phyloP scores from a whole-genome alignment of 225 moss, liverwort and hornwort species.

The Straminergon stramineum region DNA sequence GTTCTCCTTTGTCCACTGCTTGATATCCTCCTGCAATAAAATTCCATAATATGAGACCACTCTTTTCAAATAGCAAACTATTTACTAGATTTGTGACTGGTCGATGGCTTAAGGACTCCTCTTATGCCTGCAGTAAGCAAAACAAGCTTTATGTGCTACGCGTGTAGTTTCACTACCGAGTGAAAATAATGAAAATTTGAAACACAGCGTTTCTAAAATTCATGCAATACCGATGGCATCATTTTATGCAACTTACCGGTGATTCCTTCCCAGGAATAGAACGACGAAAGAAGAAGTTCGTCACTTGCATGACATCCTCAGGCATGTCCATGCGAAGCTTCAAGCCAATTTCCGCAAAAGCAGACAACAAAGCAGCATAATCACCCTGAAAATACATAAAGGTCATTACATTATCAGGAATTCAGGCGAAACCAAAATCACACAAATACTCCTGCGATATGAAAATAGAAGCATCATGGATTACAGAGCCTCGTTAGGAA shows the following conservation, averaged over 20 bases:
- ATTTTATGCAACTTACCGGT: conserved; percentile 33
- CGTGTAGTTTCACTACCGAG: background rate
- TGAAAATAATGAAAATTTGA: background rate
- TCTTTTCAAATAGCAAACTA: background rate
- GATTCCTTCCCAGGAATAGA: conserved; percentile 93
- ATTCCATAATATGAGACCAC: background rate
- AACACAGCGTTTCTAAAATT: background rate
- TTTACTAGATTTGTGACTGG: background rate
- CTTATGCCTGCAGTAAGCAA: background rate
- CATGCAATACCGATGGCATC: background rate
- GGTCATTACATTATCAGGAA: background rate
- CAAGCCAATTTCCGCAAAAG: conserved; percentile 89
- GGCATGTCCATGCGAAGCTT: conserved; percentile 93
- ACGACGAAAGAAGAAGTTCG: conserved; percentile 95
- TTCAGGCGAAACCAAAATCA: background rate
- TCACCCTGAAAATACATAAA: conserved; percentile 51
- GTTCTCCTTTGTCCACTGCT: conserved; percentile 60
- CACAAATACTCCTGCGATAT: background rate
- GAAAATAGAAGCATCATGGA: background rate
- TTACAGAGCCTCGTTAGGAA: background rate
- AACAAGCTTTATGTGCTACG: background rate
- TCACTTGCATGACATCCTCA: conserved; percentile 92
- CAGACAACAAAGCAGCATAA: conserved; percentile 80
- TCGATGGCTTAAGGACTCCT: background rate
- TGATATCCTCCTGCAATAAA: conserved; percentile 58